These are phyloP conservation scores for Lophium mytilinum DNA, from an alignment of 495 filamentous ascomycete species.

Conservation along the genomic window DNA sequence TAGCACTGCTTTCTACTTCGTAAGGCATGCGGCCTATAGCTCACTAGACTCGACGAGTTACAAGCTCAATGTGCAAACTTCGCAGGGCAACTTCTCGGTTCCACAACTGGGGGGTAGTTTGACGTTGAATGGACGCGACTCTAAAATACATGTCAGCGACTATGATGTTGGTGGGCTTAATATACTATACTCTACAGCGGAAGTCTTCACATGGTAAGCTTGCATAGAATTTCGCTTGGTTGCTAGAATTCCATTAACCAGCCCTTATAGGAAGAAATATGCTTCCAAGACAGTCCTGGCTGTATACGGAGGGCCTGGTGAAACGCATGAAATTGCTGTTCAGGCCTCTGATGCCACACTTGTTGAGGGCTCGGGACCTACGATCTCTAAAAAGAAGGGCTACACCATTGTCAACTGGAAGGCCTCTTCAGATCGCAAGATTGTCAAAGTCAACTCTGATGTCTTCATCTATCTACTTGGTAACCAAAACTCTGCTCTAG, in stretches of 20 bases:
- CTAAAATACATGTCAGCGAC: constrained; percentile 67
- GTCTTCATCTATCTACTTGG: constrained; percentile 48
- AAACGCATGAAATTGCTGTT: constrained; percentile 62
- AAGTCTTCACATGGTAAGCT: constrained; percentile 31
- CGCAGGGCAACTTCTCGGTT: constrained; percentile 50
- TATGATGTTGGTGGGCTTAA: constrained; percentile 57
- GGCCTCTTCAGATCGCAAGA: constrained; percentile 41
- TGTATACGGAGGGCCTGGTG: constrained; percentile 61
- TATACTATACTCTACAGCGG: constrained; percentile 66
- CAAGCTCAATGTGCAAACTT: constrained; percentile 41
- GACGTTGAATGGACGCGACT: constrained; percentile 63
- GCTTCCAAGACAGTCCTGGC: constrained; percentile 54
- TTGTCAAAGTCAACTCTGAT: constrained; percentile 46
- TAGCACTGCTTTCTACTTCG: constrained; percentile 47
- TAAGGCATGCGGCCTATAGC: constrained; percentile 56
- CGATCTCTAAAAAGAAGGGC: constrained; percentile 30
- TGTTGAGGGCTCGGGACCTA: constrained; percentile 46
- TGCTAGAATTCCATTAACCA: not conserved
- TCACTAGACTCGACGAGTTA: constrained; percentile 49
- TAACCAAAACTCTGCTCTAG: constrained; percentile 2
- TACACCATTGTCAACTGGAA: constrained; percentile 49
- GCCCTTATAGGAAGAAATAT: constrained; percentile 39
- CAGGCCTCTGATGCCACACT: constrained; percentile 30
- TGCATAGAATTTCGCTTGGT: not conserved
- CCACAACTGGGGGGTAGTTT: constrained; percentile 56